These are phyloP conservation scores for Aureobasidium sp. DNA, from an alignment of 2,329 filamentous ascomycete genomes.

Conservation along the genomic window DNA sequence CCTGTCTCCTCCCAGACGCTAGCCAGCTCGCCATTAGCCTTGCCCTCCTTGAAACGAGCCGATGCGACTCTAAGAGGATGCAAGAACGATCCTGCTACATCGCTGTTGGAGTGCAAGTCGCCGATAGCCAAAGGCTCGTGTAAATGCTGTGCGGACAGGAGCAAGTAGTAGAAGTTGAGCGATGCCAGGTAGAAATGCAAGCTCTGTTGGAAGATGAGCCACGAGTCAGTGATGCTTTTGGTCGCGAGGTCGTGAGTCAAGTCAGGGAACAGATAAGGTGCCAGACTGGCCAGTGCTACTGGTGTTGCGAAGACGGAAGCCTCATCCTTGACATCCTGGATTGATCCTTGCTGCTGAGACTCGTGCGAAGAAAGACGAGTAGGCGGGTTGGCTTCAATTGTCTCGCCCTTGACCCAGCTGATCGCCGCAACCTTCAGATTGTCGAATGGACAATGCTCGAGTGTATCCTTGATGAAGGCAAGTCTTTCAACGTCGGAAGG, in stretches of 20 bases:
- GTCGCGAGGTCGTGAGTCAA: slow-evolving; percentile 34
- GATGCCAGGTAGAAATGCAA: slow-evolving; percentile 46
- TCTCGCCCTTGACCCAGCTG: slow-evolving; percentile 52
- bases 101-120: slow-evolving; percentile 31
- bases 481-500: slow-evolving; percentile 43
- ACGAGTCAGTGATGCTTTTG: slow-evolving; percentile 29
- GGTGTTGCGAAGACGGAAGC: slow-evolving; percentile 40
- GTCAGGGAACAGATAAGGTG: slow-evolving; percentile 45
- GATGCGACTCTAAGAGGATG: slow-evolving; percentile 33
- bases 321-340: background rate
- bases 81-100: slow-evolving; percentile 35
- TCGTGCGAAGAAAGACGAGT: slow-evolving; percentile 17
- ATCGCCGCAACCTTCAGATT: slow-evolving; percentile 50
- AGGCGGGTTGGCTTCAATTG: slow-evolving; percentile 38
- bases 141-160: slow-evolving; percentile 42
- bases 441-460: slow-evolving; percentile 45
- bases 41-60: slow-evolving; percentile 29
- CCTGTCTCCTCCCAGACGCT: slow-evolving; percentile 30
- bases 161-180: slow-evolving; percentile 50
- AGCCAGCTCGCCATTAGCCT: slow-evolving; percentile 27
- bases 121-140: slow-evolving; percentile 39
- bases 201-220: slow-evolving; percentile 42
- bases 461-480: slow-evolving; percentile 45
- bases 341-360: background rate
- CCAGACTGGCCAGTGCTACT: slow-evolving; percentile 38